These are phyloP conservation scores for Aspergillus ruber DNA, from an alignment of 2,329 filamentous ascomycete species.

Conservation along the genomic window DNA sequence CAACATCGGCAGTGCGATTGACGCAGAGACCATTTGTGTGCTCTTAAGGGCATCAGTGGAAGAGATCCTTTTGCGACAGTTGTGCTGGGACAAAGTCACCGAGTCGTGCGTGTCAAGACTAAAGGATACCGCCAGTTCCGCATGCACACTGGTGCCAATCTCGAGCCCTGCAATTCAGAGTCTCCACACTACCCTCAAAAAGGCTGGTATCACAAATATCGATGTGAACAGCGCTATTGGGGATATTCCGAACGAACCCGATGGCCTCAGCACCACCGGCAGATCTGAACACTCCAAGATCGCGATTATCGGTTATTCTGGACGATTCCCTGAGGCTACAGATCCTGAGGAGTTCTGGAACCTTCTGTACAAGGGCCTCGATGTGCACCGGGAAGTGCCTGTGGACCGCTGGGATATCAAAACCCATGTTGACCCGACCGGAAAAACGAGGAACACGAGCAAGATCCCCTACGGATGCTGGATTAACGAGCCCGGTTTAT, in stretches of 20 bases:
- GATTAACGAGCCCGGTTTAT: conserved; percentile 62
- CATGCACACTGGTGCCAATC: conserved; percentile 24
- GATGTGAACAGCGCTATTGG: conserved; percentile 21
- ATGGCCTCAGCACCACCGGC: conserved; percentile 20
- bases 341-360: conserved; percentile 64
- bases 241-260: conserved; percentile 17
- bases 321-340: conserved; percentile 63
- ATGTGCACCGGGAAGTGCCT: conserved; percentile 60
- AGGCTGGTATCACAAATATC: conserved; percentile 18
- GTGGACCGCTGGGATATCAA: conserved; percentile 61
- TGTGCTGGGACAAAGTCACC: conserved; percentile 38
- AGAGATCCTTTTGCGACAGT: conserved; percentile 33
- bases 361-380: conserved; percentile 60
- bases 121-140: conserved; percentile 7
- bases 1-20: conserved; percentile 27
- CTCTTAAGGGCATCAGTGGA: conserved; percentile 28
- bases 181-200: conserved; percentile 25
- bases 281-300: conserved; percentile 20
- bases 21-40: conserved; percentile 23
- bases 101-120: conserved; percentile 23
- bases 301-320: conserved; percentile 75
- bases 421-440: conserved; percentile 60
- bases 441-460: conserved; percentile 64
- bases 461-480: conserved; percentile 67
- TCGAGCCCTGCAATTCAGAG: conserved; percentile 28